A percentile compares a stretch with the other conserved stretches of the same genome.
These are phyloP conservation scores for Paralagenidium karlingii DNA, from an alignment of 352 stramenopile genomes.

Conservation along the genomic window DNA sequence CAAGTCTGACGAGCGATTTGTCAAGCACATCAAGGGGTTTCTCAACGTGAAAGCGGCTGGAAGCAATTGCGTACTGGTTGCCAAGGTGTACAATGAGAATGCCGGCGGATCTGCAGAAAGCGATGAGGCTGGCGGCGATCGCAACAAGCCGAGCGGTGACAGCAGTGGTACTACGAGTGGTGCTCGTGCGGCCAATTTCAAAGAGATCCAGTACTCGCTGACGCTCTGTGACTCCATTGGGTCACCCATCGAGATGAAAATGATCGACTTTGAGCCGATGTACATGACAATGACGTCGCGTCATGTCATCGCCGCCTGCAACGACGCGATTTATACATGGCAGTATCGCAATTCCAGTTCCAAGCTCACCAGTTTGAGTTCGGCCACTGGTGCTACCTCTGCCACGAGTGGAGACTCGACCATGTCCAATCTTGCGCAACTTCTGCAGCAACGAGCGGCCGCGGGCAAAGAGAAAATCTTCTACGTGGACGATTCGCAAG, in stretches of 20 bases:
- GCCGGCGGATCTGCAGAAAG: conserved; percentile 12
- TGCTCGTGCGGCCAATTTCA: conserved; percentile 13
- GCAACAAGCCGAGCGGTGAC: not conserved
- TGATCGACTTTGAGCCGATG: conserved; percentile 74
- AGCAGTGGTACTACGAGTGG: not conserved
- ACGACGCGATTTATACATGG: conserved; percentile 86
- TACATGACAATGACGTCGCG: conserved; percentile 81
- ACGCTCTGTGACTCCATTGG: conserved; percentile 82
- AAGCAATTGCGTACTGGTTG: conserved; percentile 80
- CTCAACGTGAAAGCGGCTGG: conserved; percentile 66
- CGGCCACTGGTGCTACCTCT: conserved; percentile 12
- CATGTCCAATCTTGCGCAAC: conserved; percentile 45
- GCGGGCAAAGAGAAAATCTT: conserved; percentile 77
- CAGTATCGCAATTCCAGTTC: conserved; percentile 84
- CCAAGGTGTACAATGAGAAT: conserved; percentile 73
- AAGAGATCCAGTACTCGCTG: conserved; percentile 57
- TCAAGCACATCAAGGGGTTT: conserved; percentile 79
- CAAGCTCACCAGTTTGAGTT: conserved; percentile 48
- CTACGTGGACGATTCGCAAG: conserved; percentile 80
- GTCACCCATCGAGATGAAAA: conserved; percentile 73
- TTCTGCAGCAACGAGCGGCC: conserved; percentile 28
- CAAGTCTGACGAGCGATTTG: conserved; percentile 72
- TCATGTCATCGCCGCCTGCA: conserved; percentile 69
- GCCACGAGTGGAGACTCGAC: conserved; percentile 7
- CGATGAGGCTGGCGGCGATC: conserved; percentile 7